These are phyloP conservation scores for Candida sithepensis DNA, from an alignment of 805 yeast genomes.

Conservation along the genomic window DNA sequence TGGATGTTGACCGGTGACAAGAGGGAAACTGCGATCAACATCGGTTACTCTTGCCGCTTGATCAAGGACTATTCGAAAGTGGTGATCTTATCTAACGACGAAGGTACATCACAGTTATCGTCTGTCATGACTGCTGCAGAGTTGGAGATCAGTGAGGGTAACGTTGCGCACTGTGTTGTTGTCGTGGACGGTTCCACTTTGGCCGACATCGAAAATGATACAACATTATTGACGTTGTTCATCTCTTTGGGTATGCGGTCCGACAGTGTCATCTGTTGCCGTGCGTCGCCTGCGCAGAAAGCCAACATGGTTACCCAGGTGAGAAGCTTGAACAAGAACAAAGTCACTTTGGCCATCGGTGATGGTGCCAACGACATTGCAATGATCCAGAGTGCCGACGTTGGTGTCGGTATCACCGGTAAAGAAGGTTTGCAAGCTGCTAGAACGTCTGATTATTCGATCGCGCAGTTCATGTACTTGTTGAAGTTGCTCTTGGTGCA, in stretches of 20 bases:
- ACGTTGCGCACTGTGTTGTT: constrained; percentile 89
- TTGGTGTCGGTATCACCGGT: constrained; percentile 97
- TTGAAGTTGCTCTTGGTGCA: constrained; percentile 84
- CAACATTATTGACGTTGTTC: constrained; percentile 68
- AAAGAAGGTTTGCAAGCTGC: constrained; percentile 98
- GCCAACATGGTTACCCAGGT: constrained; percentile 83
- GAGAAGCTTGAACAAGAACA: constrained; percentile 58
- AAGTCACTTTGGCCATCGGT: constrained; percentile 93
- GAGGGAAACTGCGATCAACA: constrained; percentile 95
- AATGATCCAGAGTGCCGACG: constrained; percentile 98
- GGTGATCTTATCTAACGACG: constrained; percentile 49
- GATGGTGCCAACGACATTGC: constrained; percentile 99
- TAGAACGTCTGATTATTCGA: constrained; percentile 87
- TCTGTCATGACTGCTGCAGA: constrained; percentile 73
- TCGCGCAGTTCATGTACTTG: constrained; percentile 88
- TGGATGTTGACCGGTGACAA: constrained; percentile 99
- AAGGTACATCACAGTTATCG: constrained; percentile 47
- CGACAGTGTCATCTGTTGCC: constrained; percentile 89
- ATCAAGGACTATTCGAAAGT: constrained; percentile 92
- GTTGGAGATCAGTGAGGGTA: constrained; percentile 65
- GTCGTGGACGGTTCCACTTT: constrained; percentile 94
- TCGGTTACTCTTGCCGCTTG: constrained; percentile 90
- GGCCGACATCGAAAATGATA: constrained; percentile 66
- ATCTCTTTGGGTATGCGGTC: constrained; percentile 81
- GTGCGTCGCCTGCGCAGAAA: constrained; percentile 97